Percentiles rank a stretch among this genome's conserved stretches.
phyloP scores from a whole-genome alignment of 345 rosid species.

The Cardamine occulta region DNA sequence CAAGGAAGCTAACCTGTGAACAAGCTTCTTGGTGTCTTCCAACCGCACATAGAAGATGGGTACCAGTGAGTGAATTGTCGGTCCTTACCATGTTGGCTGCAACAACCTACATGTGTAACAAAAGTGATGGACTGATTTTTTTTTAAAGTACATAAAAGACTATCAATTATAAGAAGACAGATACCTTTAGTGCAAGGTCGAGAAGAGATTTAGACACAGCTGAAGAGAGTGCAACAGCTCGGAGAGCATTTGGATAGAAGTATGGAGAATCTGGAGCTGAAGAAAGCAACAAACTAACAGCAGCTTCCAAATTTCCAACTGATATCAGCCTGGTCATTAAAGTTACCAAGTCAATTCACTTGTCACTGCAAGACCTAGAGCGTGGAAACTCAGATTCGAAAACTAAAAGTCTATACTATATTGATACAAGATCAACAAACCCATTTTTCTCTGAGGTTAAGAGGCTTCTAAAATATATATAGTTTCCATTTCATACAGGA shows the following conservation, averaged over 20 bases:
- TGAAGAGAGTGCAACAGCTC: slow-evolving; percentile 96
- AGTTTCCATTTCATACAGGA: slow-evolving; percentile 17
- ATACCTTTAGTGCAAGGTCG: slow-evolving; percentile 92
- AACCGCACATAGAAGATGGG: slow-evolving; percentile 95
- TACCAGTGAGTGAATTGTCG: slow-evolving; percentile 85
- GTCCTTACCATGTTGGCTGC: slow-evolving; percentile 98
- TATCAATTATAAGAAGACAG: slow-evolving; percentile 6
- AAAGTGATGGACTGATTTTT: slow-evolving; percentile 12
- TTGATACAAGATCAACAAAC: slow-evolving; percentile 1
- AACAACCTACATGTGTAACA: slow-evolving; percentile 62
- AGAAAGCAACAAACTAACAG: slow-evolving; percentile 91
- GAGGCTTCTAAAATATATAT: slow-evolving; percentile 12
- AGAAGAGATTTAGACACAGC: slow-evolving; percentile 96
- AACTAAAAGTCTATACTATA: background rate
- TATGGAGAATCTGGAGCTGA: slow-evolving; percentile 89
- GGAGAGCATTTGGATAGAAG: slow-evolving; percentile 91
- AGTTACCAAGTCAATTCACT: slow-evolving; percentile 33
- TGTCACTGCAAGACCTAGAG: slow-evolving; percentile 28
- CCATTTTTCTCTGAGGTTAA: slow-evolving; percentile 7
- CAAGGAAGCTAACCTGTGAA: slow-evolving; percentile 75
- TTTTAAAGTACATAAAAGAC: background rate
- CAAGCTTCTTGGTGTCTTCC: slow-evolving; percentile 99
- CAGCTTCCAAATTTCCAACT: slow-evolving; percentile 94
- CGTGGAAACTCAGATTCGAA: slow-evolving; percentile 4
- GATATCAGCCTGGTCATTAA: slow-evolving; percentile 73